Evolutionary conservation across 202 grass and related monocot genomes (phyloP), one percentile per base, ranked within the genome.

Genomic region (Carex arenaria): DNA sequence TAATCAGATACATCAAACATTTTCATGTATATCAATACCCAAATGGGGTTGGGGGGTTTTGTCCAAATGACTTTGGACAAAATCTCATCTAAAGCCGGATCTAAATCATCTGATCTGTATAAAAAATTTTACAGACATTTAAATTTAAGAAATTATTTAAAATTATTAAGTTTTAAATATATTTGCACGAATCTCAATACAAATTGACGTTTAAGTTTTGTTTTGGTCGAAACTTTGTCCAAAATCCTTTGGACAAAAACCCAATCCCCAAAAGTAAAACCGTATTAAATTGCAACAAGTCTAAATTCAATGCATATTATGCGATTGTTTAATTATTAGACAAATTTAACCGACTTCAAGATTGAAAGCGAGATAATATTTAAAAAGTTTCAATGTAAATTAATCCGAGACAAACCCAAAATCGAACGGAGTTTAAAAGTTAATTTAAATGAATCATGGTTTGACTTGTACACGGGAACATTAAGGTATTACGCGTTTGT

Each of bases 241-340:
- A n/a, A n/a, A n/a, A n/a, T n/a, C n/a, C n/a, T n/a, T n/a, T n/a
- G n/a, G n/a, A n/a, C n/a, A n/a, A n/a, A n/a, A n/a, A n/a, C n/a
- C n/a, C 75, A 10, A 13, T 79, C 20, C 13, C 14, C 12, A 80
- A 63, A 80, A 80, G 53, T 57, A 60, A 80, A 80, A 80, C 32
- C 22, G 0, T 80, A 80, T 63, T 63, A 38, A 80, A 80, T 38
- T 80, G 1, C 4, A 74, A 7, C 54, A 7, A 2, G 23, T 34
- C 54, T 18, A 62, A 80, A 61, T 80, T 3, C 5, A 40, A 30
- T 36, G 15, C 28, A 79, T 32, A 70, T 40, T 55, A 22, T 80
- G 28, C 18, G 20, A 13, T 63, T 40, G 55, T 57, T 62, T 55
- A 45, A 43, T 10, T 19, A 80, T 78, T 10, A 38, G 65, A 28